Evolutionary conservation across 768 basidiomycete species (phyloP).

Genomic region (Termitomyces sp.): DNA sequence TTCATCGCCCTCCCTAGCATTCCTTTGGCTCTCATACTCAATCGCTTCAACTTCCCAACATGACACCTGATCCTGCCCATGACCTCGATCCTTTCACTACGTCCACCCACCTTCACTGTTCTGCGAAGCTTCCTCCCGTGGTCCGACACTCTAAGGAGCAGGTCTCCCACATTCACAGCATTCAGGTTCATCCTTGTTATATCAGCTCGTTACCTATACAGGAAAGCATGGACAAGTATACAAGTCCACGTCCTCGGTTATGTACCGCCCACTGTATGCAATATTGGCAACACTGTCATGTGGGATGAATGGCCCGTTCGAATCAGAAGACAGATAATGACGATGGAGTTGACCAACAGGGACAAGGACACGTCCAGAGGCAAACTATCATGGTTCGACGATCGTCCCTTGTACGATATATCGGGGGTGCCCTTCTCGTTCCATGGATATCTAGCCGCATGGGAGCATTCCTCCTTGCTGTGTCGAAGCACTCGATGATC

Average conservation of each 20-base stretch:
- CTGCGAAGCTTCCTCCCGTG: too few species aligned
- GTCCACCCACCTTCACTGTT: too few species aligned
- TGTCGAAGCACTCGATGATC: slow-evolving; percentile 40
- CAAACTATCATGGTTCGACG: slow-evolving; percentile 36
- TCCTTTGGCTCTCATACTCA: slow-evolving; percentile 59
- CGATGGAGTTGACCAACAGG: slow-evolving; percentile 11
- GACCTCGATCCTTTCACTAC: slow-evolving; percentile 17
- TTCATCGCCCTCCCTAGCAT: slow-evolving; percentile 39
- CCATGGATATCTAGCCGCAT: slow-evolving; percentile 62
- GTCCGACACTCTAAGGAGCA: too few species aligned
- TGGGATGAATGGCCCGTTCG: slow-evolving; percentile 26
- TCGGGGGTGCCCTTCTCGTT: slow-evolving; percentile 67
- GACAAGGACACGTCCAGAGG: background rate
- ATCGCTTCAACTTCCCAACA: slow-evolving; percentile 37
- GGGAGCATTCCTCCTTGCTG: slow-evolving; percentile 51
- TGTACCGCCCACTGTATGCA: slow-evolving; percentile 22
- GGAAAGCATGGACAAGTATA: slow-evolving; percentile 30
- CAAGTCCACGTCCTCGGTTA: slow-evolving; percentile 40
- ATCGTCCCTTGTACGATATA: slow-evolving; percentile 54
- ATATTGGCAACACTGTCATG: slow-evolving; percentile 14
- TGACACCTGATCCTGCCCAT: slow-evolving; percentile 28
- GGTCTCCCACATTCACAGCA: slow-evolving; percentile 52
- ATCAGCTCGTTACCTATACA: slow-evolving; percentile 38
- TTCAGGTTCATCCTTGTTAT: slow-evolving; percentile 50
- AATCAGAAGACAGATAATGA: slow-evolving; percentile 24